These are phyloP conservation scores for Heterobasidion parviporum DNA, from an alignment of 1,284 basidiomycete genomes.

Conservation along the genomic window DNA sequence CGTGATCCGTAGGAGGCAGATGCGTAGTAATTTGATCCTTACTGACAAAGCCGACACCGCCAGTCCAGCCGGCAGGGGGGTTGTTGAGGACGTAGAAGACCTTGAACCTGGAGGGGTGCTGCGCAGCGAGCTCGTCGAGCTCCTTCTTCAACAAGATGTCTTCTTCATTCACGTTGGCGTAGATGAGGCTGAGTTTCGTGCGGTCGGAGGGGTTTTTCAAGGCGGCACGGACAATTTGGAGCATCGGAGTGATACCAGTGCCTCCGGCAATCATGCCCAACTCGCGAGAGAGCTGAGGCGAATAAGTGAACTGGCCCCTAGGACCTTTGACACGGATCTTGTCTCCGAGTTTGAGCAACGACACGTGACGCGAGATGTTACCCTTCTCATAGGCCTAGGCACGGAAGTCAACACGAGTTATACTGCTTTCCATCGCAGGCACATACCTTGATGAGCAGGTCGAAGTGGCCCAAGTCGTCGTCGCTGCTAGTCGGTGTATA, in stretches of 20 bases:
- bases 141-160: slow-evolving; percentile 88
- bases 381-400: slow-evolving; percentile 89
- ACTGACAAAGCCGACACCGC: slow-evolving; percentile 87
- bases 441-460: slow-evolving; percentile 89
- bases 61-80: slow-evolving; percentile 79
- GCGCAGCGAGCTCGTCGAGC: slow-evolving; percentile 70
- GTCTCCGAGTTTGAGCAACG: slow-evolving; percentile 77
- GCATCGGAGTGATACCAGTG: slow-evolving; percentile 96
- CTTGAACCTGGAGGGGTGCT: slow-evolving; percentile 67
- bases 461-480: slow-evolving; percentile 89
- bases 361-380: slow-evolving; percentile 87
- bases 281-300: slow-evolving; percentile 57
- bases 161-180: slow-evolving; percentile 88
- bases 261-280: slow-evolving; percentile 96
- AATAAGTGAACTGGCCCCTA: slow-evolving; percentile 88
- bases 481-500: slow-evolving; percentile 96
- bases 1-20: slow-evolving; percentile 52
- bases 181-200: slow-evolving; percentile 83
- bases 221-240: slow-evolving; percentile 89
- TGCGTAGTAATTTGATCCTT: slow-evolving; percentile 87
- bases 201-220: slow-evolving; percentile 81
- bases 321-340: slow-evolving; percentile 89
- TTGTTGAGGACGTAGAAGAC: slow-evolving; percentile 93
- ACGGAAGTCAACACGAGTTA: slow-evolving; percentile 4
- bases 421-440: background rate